Evolutionary conservation across 139 green algal species (phyloP), one percentile per base, ranked within the genome.

Genomic region (Marvania coccoides): DNA sequence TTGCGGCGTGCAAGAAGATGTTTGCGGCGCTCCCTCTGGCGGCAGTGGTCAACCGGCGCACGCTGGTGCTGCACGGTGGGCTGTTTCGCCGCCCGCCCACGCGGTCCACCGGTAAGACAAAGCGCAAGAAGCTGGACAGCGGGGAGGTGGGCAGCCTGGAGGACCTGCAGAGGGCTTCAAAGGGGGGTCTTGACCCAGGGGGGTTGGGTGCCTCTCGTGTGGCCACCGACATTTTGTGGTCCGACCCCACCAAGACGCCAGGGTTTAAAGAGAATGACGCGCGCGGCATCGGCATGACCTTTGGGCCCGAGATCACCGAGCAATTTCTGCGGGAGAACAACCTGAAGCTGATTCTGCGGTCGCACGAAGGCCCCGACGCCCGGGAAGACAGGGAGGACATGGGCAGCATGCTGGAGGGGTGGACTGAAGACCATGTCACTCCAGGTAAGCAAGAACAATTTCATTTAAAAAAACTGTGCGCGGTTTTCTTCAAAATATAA

Each of bases 321-420:
- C 80, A 47, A 30, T 92, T 92, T 48, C 63, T 91, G 15, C 28
- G 6, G 33, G 70, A 57, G 19, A 87, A 88, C 68, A 67, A 48
- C 34, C 65, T 90, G 57, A 59, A 67, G 53, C 75, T 95, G 48
- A 74, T 95, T 26, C 47, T 95, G 40, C 69, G 88, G 0, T 87
- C 74, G 14, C 88, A 95, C 61, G 88, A 99, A 80, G 94, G 94
- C 0, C 94, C 94, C 3, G 94, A 99, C 66, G 94, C 94, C 9
- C 82, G 94, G 0, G 80, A 86, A 24, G 78, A 82, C 14, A 69
- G 87, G 1, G 70, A 83, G 10, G 78, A 83, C 39, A 88, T 95
- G 86, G 24, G 63, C 24, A 26, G 47, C 14, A 91, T 96, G 79
- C 39, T 70, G 28, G 61, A 48, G 9, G 93, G 93, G 2, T 97